Base-by-base conservation (phyloP, 1,284 basidiomycete species). In the Ceratobasidium sp. region DNA sequence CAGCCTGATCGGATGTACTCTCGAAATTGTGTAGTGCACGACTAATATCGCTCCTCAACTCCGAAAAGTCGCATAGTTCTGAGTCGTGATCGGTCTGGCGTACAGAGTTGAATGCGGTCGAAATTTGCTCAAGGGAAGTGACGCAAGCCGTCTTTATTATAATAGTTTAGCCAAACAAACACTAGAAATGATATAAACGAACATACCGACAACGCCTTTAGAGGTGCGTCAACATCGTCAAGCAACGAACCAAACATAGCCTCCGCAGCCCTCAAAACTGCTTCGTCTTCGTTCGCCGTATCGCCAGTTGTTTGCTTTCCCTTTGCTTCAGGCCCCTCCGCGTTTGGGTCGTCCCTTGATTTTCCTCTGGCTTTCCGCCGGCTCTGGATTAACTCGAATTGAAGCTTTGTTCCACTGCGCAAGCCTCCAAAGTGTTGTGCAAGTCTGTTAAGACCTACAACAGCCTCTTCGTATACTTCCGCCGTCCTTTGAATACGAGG, bases 351-450 rank as follows among this genome's bases (percentile, higher is more conserved):
- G 69, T 73, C 48, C 79, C 82, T 82, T n/a, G 83, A 79, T 81
- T 83, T 68, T 89, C 80, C 20, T 85, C 83, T 56, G 91, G 82
- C 77, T 87, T 89, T 38, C 88, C 90, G 12, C 91, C 81, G 88
- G 6, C 48, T 76, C 20, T 81, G 89, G 23, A 93, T 90, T 46
- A 98, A 84, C 67, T 96, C 93, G 78, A 93, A 91, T 82, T 97
- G 96, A 42, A 98, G 84, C 44, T 91, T 89, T 2, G 93, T 95
- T 0, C 95, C 94, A 78, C 93, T 92, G 62, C 96, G 86, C 77
- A 98, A 86, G 26, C 96, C 95, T 70, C 93, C 96, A 56, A 98
- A 85, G 85, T 98, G 96, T 82, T 98, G 96, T 0, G 94, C 96
- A 3, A 98, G 89, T 20, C 95, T 87, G 79, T 94, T 96, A 82